Evolutionary conservation across 2,329 filamentous ascomycete genomes (phyloP).

Genomic region (Neonectria faginata): DNA sequence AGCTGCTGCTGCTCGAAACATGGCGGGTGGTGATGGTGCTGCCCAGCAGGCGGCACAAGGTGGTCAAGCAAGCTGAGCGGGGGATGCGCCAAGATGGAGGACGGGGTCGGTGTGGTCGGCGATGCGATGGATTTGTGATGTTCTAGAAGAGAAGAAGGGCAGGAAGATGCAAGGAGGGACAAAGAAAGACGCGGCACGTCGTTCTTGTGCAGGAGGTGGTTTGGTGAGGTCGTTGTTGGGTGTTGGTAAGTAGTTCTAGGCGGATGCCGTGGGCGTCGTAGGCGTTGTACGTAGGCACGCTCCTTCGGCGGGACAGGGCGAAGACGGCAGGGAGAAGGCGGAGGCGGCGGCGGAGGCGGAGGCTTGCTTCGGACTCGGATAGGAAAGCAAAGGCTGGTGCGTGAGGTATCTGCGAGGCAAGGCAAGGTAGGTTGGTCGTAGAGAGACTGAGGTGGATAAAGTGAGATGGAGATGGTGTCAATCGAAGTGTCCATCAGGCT

Average conservation of each 20-base stretch:
- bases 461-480: conserved; percentile 13
- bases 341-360: conserved; percentile 6
- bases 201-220: neutral
- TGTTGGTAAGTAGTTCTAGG: conserved; percentile 14
- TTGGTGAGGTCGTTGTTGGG: neutral
- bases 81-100: conserved; percentile 13
- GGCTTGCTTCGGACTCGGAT: conserved; percentile 16
- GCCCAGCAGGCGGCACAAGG: conserved; percentile 26
- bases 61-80: conserved; percentile 1
- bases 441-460: neutral
- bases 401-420: too few relatives aligned
- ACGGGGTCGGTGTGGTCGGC: conserved; percentile 2
- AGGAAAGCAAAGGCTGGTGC: neutral
- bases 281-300: conserved; percentile 24
- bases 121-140: conserved; percentile 2
- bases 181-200: conserved; percentile 3
- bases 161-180: neutral
- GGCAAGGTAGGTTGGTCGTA: neutral
- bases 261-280: conserved; percentile 24
- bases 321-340: neutral
- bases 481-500: conserved; percentile 22
- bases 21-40: conserved; percentile 52
- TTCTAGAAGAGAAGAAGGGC: neutral
- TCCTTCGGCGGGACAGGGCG: conserved; percentile 3
- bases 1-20: conserved; percentile 69